These are phyloP conservation scores for Mycosphaerella sp. DNA, from an alignment of 2,329 filamentous ascomycete genomes.

Conservation along the genomic window DNA sequence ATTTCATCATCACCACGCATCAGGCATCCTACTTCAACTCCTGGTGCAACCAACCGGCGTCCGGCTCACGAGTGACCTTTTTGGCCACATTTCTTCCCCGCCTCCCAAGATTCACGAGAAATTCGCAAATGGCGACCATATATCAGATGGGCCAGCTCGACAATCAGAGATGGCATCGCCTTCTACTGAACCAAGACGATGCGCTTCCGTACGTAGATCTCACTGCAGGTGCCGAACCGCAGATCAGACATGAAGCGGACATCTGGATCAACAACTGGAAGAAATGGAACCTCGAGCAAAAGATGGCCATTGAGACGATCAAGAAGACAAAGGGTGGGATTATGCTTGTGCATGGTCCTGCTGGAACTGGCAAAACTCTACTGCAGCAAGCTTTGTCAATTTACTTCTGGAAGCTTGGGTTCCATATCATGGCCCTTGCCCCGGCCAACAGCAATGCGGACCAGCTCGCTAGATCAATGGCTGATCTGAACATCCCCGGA, in stretches of 20 bases:
- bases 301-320: slow-evolving; percentile 14
- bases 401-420: slow-evolving; percentile 19
- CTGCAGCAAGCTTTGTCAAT: slow-evolving; percentile 18
- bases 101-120: slow-evolving; percentile 8
- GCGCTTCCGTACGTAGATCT: slow-evolving; percentile 8
- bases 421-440: slow-evolving; percentile 14
- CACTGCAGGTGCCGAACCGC: background rate
- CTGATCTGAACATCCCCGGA: background rate
- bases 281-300: slow-evolving; percentile 18
- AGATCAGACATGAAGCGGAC: background rate
- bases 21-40: background rate
- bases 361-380: slow-evolving; percentile 20
- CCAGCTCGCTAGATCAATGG: background rate
- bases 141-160: background rate
- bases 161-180: slow-evolving; percentile 11
- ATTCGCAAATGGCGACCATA: slow-evolving; percentile 14
- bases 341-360: slow-evolving; percentile 11
- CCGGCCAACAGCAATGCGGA: slow-evolving; percentile 20
- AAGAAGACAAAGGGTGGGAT: slow-evolving; percentile 10
- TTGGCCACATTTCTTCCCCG: slow-evolving; percentile 7
- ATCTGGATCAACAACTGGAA: slow-evolving; percentile 10
- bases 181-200: slow-evolving; percentile 22
- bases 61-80: background rate
- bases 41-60: background rate
- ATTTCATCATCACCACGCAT: slow-evolving; percentile 15